Evolutionary conservation across 352 stramenopile species (phyloP), one percentile per base, ranked within the genome.

Genomic region (Pythium sukuiense): DNA sequence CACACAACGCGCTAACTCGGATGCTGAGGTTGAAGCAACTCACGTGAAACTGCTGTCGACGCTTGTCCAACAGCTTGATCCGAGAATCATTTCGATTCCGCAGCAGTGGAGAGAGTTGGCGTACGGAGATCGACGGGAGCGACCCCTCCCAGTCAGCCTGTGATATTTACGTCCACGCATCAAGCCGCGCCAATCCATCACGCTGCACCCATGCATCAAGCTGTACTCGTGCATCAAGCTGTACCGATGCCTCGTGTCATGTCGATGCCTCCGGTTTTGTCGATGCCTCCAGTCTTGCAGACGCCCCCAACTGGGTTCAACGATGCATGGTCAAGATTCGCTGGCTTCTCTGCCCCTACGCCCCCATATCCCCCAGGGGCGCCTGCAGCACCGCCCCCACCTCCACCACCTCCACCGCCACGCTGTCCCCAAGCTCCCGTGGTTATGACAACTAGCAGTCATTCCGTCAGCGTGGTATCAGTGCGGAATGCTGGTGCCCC

Each of bases 61-160:
- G n/a, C 43, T 49, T 0, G 43, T 49, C 8, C 43, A 49, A 14
- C 26, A 12, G 43, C 43, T 49, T 18, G 43, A 49, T 27, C 43
- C 43, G 0, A 11, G 43, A 18, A 6, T 49, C 43, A 49, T 49
- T 49, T 49, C 43, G 18, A 49, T 49, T 11, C 43, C 43, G 2
- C 43, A 49, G 43, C 43, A 49, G n/a, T 49, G 43, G 43, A 26
- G 43, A 27, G 43, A 49, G 18, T 49, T 49, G 43, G 43, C 43
- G 18, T 49, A 49, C n/a, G 43, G 43, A 2, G 27, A 49, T 27
- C 9, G 8, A 2, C 3, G 2, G 16, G 1, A 24, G 43, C 43
- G 18, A 7, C 16, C 43, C 43, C n/a, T 27, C 3, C 32, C 32
- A 35, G 32, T n/a, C 32, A 35, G 32, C 32, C 32, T 35, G 32